Evolutionary conservation across 257 asterid species (phyloP).

Genomic region (Solanum sejunctum): DNA sequence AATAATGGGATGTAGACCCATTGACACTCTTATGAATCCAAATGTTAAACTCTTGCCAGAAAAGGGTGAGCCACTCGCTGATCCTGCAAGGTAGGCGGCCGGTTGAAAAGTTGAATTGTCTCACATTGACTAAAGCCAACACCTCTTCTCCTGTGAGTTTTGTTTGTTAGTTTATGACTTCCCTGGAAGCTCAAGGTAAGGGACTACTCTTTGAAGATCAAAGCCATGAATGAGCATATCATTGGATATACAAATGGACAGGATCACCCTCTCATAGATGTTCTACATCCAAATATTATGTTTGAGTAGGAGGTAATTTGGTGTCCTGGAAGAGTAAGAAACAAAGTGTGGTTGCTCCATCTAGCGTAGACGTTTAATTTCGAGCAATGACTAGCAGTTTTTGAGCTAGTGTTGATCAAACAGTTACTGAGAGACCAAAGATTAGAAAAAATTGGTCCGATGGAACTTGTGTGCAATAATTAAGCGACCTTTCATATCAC

Average conservation of each 20-base stretch:
- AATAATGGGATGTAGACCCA: not conserved
- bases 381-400: not conserved
- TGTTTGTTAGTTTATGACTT: not conserved
- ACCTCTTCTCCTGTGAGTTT: not conserved
- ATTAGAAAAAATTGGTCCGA: too few species aligned
- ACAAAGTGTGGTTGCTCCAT: not conserved
- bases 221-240: not conserved
- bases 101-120: not conserved
- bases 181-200: not conserved
- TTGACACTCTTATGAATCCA: not conserved
- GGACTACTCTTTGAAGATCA: not conserved
- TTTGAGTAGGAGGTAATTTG: not conserved
- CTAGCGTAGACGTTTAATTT: not conserved
- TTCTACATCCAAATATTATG: not conserved
- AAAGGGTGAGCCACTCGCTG: not conserved
- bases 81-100: not conserved
- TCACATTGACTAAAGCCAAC: not conserved
- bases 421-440: not conserved
- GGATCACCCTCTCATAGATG: not conserved
- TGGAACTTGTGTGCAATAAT: not conserved
- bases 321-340: not conserved
- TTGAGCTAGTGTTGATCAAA: not conserved
- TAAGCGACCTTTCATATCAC: not conserved
- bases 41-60: not conserved
- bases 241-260: not conserved